These are phyloP conservation scores for Cicer yamashitae DNA, from an alignment of 306 rosid species.

Conservation along the genomic window DNA sequence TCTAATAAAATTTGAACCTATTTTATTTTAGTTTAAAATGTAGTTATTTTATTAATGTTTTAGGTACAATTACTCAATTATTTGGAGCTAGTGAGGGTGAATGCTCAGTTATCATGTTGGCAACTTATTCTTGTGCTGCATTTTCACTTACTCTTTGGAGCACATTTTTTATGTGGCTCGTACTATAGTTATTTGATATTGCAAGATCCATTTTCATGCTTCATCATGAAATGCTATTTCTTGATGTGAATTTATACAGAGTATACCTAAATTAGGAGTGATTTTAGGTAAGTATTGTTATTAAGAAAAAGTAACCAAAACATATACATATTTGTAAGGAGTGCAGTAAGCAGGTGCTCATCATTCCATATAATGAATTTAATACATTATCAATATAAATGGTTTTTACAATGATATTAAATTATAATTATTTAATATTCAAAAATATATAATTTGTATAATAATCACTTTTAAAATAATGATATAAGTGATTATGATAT, in stretches of 20 bases:
- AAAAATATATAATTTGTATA: too few relatives aligned
- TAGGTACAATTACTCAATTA: slow-evolving; percentile 42
- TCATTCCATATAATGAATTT: too few relatives aligned
- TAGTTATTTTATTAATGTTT: not conserved
- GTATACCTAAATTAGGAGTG: not conserved
- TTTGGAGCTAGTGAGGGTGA: slow-evolving; percentile 44
- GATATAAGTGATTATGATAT: too few relatives aligned
- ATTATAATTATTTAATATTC: too few relatives aligned
- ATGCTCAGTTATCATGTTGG: slow-evolving; percentile 42
- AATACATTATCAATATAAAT: too few relatives aligned
- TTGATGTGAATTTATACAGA: not conserved
- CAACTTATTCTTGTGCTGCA: slow-evolving; percentile 34
- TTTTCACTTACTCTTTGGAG: slow-evolving; percentile 30
- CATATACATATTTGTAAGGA: too few relatives aligned
- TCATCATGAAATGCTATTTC: not conserved
- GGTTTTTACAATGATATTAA: too few relatives aligned
- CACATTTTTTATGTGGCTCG: slow-evolving; percentile 32
- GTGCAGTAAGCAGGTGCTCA: too few relatives aligned
- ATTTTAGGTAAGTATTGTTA: not conserved
- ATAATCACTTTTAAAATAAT: too few relatives aligned
- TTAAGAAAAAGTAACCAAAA: too few relatives aligned
- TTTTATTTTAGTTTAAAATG: not conserved
- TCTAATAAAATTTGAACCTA: not conserved
- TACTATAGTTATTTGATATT: slow-evolving; percentile 6
- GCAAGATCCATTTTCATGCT: not conserved